phyloP scores from a whole-genome alignment of 1,284 basidiomycete species.

The Fistulina hepatica region DNA sequence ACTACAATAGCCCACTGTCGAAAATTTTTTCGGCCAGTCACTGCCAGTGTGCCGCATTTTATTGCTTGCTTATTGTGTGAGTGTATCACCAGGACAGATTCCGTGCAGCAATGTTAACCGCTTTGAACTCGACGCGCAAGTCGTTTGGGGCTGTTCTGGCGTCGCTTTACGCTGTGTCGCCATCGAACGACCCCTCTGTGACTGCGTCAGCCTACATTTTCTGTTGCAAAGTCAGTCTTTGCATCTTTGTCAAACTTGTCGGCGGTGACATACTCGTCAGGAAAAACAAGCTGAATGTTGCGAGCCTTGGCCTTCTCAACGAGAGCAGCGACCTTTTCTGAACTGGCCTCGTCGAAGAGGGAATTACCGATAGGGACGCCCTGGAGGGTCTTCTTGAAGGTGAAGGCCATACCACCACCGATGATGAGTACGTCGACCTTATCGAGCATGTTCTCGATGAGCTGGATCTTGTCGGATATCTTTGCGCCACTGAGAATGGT shows the following conservation, averaged over 20 bases:
- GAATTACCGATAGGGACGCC: conserved; percentile 85
- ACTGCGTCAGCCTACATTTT: conserved; percentile 71
- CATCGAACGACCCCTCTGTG: too few species aligned
- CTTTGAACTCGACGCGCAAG: too few species aligned
- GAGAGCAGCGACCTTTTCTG: conserved; percentile 77
- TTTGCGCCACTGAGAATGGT: conserved; percentile 98
- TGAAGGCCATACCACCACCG: conserved; percentile 98
- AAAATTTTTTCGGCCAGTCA: too few species aligned
- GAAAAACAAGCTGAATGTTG: conserved; percentile 93
- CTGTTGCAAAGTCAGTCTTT: conserved; percentile 67
- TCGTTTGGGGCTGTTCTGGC: too few species aligned
- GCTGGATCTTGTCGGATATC: conserved; percentile 97
- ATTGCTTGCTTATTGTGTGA: too few species aligned
- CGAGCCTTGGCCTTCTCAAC: conserved; percentile 92
- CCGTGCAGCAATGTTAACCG: too few species aligned
- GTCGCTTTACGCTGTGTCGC: too few species aligned
- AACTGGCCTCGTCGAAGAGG: conserved; percentile 86
- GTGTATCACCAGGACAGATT: too few species aligned
- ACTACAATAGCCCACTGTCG: too few species aligned
- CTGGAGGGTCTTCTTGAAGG: conserved; percentile 94
- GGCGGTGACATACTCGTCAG: conserved; percentile 88
- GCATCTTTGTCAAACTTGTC: conserved; percentile 96
- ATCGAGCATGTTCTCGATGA: conserved; percentile 99
- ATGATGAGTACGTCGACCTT: conserved; percentile 97
- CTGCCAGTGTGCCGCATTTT: too few species aligned